Percentiles rank a stretch among this genome's conserved stretches.
Evolutionary conservation across 2,329 filamentous ascomycete genomes (phyloP).

Genomic region (Rhinocladiella similis): DNA sequence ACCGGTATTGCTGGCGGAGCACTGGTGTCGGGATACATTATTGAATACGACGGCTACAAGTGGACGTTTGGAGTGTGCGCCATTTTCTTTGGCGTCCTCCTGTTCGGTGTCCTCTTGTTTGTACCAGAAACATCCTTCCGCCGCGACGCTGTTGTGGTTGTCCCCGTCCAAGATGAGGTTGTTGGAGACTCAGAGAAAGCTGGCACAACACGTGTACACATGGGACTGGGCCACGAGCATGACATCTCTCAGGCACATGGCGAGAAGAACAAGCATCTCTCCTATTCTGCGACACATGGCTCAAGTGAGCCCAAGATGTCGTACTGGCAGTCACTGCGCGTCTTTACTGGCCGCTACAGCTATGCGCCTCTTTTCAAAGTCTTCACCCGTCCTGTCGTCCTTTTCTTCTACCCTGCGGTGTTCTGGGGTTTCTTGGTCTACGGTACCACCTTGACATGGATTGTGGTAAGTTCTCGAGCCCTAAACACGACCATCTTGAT

Average conservation of each 20-base stretch:
- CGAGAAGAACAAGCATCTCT: constrained; percentile 24
- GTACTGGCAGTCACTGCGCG: constrained; percentile 18
- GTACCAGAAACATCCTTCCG: constrained; percentile 42
- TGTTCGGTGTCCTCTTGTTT: constrained; percentile 35
- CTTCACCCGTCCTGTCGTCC: constrained; percentile 29
- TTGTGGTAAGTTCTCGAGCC: neutral
- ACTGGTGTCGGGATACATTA: constrained; percentile 45
- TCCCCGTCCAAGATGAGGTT: constrained; percentile 24
- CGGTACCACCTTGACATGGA: constrained; percentile 21
- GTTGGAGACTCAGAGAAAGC: constrained; percentile 22
- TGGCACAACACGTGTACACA: constrained; percentile 13
- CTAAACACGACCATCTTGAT: too few relatives aligned
- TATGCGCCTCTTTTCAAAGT: constrained; percentile 22
- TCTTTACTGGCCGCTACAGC: constrained; percentile 24
- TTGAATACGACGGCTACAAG: constrained; percentile 28
- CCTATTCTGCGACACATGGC: constrained; percentile 10
- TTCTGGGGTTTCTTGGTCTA: constrained; percentile 19
- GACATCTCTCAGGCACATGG: constrained; percentile 16
- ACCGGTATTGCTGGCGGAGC: constrained; percentile 40
- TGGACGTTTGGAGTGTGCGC: constrained; percentile 23
- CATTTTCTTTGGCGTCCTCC: constrained; percentile 35
- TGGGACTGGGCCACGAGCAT: constrained; percentile 22
- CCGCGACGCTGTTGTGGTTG: constrained; percentile 34
- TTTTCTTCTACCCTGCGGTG: constrained; percentile 36
- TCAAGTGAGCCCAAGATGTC: constrained; percentile 17